Evolutionary conservation across 2,329 filamentous ascomycete species (phyloP).

Genomic region (Seiridium unicorne): DNA sequence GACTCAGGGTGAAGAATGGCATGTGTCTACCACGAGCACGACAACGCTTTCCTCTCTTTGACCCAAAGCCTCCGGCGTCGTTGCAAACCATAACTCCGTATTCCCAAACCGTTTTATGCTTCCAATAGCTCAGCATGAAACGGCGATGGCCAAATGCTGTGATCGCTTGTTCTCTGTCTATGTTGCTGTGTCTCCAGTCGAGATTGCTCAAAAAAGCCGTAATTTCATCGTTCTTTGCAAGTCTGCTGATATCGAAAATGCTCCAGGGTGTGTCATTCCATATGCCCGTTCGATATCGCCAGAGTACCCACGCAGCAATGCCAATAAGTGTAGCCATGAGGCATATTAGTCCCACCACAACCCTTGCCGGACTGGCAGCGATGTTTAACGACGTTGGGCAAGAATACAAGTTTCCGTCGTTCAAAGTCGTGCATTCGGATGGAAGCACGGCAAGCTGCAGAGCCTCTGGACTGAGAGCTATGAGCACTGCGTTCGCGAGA

Average conservation of each 20-base stretch:
- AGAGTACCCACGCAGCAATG: constrained; percentile 24
- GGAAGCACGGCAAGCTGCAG: constrained; percentile 36
- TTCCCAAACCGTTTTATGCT: constrained; percentile 12
- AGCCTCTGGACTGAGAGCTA: constrained; percentile 39
- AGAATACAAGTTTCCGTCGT: constrained; percentile 10
- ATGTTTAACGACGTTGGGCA: constrained; percentile 36
- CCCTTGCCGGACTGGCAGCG: constrained; percentile 26
- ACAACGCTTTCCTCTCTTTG: background rate
- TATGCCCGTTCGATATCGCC: constrained; percentile 36
- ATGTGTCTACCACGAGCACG: constrained; percentile 9
- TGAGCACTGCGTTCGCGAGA: constrained; percentile 30
- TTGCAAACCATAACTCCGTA: constrained; percentile 22
- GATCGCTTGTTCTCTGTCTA: constrained; percentile 18
- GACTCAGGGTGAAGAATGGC: constrained; percentile 27
- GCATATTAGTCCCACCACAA: constrained; percentile 29
- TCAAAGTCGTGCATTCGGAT: constrained; percentile 19
- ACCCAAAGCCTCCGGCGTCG: constrained; percentile 9
- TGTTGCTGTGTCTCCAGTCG: constrained; percentile 4
- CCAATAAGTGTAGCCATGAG: constrained; percentile 27
- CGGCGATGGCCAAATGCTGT: constrained; percentile 21
- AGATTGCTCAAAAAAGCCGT: constrained; percentile 15
- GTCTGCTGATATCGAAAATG: constrained; percentile 31
- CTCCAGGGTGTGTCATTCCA: constrained; percentile 37
- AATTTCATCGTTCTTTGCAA: constrained; percentile 29
- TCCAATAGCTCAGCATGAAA: constrained; percentile 18